phyloP scores from a whole-genome alignment of 805 yeast species.

The Kazachstania africana region DNA sequence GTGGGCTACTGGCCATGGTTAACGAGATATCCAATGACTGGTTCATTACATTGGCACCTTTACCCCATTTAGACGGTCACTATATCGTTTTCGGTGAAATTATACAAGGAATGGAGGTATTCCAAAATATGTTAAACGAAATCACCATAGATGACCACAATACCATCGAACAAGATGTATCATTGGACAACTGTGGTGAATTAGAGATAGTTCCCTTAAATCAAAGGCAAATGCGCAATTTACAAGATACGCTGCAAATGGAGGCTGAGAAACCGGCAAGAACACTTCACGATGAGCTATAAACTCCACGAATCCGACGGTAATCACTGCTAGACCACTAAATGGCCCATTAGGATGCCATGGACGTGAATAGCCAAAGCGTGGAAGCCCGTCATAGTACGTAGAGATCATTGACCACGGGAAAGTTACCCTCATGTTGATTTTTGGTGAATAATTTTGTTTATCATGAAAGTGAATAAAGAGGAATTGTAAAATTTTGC shows the following conservation, averaged over 20 bases:
- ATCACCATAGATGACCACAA: constrained; percentile 5
- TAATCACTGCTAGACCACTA: too few species aligned
- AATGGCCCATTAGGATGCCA: too few species aligned
- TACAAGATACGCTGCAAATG: constrained; percentile 5
- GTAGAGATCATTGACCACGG: too few species aligned
- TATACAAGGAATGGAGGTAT: constrained; percentile 65
- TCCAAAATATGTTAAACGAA: constrained; percentile 19
- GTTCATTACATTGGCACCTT: constrained; percentile 66
- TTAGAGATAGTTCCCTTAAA: constrained; percentile 5
- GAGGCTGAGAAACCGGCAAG: background rate
- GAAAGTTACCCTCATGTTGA: too few species aligned
- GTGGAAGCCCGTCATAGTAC: too few species aligned
- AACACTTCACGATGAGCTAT: constrained; percentile 3
- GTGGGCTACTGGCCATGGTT: constrained; percentile 85
- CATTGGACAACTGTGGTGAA: too few species aligned
- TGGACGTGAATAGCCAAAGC: too few species aligned
- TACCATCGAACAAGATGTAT: too few species aligned
- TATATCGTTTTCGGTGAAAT: constrained; percentile 92
- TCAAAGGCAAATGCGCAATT: background rate
- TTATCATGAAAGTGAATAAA: too few species aligned
- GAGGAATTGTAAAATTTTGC: too few species aligned
- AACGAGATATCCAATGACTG: constrained; percentile 95
- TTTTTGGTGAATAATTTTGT: too few species aligned
- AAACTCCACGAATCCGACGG: too few species aligned
- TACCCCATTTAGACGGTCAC: constrained; percentile 80